Evolutionary conservation across 108 stramenopile genomes (phyloP).

Genomic region (Tribonema minus): DNA sequence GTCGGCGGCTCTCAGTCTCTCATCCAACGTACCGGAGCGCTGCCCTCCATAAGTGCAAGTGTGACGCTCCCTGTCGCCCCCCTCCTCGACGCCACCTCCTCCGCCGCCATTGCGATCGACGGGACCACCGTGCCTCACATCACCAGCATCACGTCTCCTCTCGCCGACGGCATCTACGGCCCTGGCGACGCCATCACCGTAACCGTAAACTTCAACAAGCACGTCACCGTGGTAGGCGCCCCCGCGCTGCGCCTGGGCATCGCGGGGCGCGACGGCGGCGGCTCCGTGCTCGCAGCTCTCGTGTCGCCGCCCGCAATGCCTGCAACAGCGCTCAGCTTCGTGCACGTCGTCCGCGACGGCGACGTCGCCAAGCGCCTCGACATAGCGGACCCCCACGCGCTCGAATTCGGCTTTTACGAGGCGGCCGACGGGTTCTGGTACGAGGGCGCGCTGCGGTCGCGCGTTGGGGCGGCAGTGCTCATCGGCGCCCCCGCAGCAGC

Average conservation of each 20-base stretch:
- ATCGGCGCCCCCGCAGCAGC: slow-evolving; percentile 2
- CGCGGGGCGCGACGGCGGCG: background rate
- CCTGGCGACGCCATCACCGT: slow-evolving; percentile 55
- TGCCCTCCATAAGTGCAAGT: background rate
- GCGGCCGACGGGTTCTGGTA: background rate
- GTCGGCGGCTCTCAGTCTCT: background rate
- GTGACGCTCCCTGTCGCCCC: background rate
- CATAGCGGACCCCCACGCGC: slow-evolving; percentile 23
- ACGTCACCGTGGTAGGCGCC: slow-evolving; percentile 53
- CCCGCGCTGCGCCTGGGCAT: slow-evolving; percentile 46
- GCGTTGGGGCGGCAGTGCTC: slow-evolving; percentile 16
- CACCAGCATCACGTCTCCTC: slow-evolving; percentile 6
- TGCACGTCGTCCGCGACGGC: slow-evolving; percentile 51
- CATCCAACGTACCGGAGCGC: slow-evolving; percentile 2
- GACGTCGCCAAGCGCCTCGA: slow-evolving; percentile 27
- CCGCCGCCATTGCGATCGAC: background rate
- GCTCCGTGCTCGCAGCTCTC: background rate
- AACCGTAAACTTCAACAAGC: slow-evolving; percentile 47
- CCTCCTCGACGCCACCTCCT: background rate
- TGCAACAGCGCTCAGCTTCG: slow-evolving; percentile 54
- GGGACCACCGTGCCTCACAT: background rate
- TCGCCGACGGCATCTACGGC: background rate
- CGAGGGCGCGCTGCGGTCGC: slow-evolving; percentile 8
- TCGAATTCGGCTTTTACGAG: slow-evolving; percentile 16
- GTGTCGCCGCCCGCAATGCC: background rate